Conservation (phyloP, 176 grass and related monocot species). For the Microstegium vimineum region DNA sequence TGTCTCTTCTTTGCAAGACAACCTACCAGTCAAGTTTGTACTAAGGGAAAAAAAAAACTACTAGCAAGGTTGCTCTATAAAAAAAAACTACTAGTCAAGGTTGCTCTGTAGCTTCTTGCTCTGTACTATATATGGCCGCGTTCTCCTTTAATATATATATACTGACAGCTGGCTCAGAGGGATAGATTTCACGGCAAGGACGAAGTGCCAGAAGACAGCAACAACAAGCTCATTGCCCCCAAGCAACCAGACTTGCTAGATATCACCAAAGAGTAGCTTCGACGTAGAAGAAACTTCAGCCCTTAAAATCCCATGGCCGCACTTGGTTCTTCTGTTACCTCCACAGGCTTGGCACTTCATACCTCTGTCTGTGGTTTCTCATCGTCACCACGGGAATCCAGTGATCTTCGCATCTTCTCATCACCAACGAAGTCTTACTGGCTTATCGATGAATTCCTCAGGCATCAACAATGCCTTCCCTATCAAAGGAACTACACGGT, state of each 20-base stretch:
- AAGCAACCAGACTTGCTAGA: conserved; percentile 18
- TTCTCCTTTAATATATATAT: background rate
- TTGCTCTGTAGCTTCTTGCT: background rate
- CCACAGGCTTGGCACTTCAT: background rate
- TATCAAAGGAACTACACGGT: conserved; percentile 23
- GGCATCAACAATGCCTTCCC: conserved; percentile 12
- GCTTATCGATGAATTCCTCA: conserved; percentile 26
- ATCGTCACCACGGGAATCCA: background rate
- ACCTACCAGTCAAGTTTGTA: background rate
- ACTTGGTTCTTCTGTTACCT: background rate
- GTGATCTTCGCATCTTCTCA: background rate
- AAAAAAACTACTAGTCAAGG: background rate
- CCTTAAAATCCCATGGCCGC: conserved; percentile 23
- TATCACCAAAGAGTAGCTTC: conserved; percentile 20
- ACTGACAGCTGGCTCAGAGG: background rate
- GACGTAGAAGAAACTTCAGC: conserved; percentile 13
- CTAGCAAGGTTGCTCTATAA: background rate
- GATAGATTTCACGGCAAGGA: background rate
- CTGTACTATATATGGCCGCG: background rate
- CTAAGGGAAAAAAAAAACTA: background rate
- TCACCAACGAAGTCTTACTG: background rate
- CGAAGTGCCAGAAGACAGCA: background rate
- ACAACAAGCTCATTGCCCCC: background rate
- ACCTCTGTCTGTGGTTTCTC: background rate
- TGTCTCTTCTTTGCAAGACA: background rate